Conservation (phyloP, 2,329 filamentous ascomycete species). For the Aphanocladium album region DNA sequence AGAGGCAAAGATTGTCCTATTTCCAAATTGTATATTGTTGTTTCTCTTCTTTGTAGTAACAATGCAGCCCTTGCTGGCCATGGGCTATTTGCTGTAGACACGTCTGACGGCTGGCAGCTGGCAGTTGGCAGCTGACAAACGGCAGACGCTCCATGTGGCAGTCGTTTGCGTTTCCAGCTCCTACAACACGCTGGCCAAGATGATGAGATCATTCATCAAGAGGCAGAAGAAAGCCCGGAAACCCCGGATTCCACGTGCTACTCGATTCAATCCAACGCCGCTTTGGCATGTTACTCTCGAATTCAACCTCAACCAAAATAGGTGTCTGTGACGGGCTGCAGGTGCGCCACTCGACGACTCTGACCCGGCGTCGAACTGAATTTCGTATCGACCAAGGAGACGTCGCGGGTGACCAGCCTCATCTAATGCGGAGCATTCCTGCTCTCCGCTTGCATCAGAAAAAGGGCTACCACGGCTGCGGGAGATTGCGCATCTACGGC, state of each 20-base stretch:
- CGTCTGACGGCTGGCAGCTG: background rate
- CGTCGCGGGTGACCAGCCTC: background rate
- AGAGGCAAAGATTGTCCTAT: background rate
- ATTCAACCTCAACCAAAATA: too few relatives aligned
- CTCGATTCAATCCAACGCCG: background rate
- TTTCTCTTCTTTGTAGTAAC: background rate
- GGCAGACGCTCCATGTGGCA: background rate
- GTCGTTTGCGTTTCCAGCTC: background rate
- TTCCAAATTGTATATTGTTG: background rate
- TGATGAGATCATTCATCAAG: too few relatives aligned
- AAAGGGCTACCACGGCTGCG: background rate
- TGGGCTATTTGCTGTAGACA: background rate
- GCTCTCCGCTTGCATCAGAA: background rate
- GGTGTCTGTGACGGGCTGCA: background rate
- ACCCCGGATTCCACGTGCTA: background rate
- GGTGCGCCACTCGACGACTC: background rate
- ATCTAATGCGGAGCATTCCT: conserved; percentile 2
- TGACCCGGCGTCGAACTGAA: background rate
- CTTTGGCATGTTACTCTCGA: too few relatives aligned
- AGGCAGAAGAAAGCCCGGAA: background rate
- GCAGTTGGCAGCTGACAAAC: background rate
- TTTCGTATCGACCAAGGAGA: background rate
- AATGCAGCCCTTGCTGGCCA: background rate
- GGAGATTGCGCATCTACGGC: background rate
- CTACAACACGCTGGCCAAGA: background rate